Base-by-base conservation (phyloP, 2,329 filamentous ascomycete species). In the Diaporthe sp. region DNA sequence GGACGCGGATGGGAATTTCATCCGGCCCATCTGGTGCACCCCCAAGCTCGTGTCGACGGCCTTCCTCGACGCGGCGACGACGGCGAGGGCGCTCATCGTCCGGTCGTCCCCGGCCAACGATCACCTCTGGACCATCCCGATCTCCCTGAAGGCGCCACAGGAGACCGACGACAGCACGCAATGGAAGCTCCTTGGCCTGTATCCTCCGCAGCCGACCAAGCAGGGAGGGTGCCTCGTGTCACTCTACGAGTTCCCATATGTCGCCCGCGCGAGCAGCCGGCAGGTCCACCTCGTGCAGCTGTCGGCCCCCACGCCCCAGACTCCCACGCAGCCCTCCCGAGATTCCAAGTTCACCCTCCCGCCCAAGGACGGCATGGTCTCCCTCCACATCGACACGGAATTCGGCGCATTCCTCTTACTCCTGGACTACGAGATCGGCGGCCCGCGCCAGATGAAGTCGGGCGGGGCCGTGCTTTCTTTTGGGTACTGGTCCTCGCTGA, bases 191-290 rank as follows among this genome's bases (percentile, higher is more conserved):
- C 46, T 68, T 31, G 65, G 65, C 2, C 31, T 68, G 0, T 68
- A 68, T 19, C 65, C 65, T 12, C 46, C 65, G 34, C 65, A 68
- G 39, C 65, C 65, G 4, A 68, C 65, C 8, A 53, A 31, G 46
- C 65, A 68, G 46, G 65, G 65, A 1, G 46, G 65, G 15, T 68
- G 65, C n/a, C n/a, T 68, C 65, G 65, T 68, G n/a, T 68, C 65
- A 4, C 65, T 68, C 31, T 39, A 53, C 34, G 65, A 68, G n/a
- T 68, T 68, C 34, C 65, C 65, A 6, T 53, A 68, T 34, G 65
- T 68, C n/a, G 65, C 65, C 7, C 65, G 65, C n/a, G 65, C 65
- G 13, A 68, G 65, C n/a, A 53, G 65, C 12, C 65, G 65, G 25
- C 65, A 68, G n/a, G 65, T 68, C 15, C 65, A 42, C 22, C 65